Evolutionary conservation across 1,284 basidiomycete genomes (phyloP).

Genomic region (Trichosporon faecale): DNA sequence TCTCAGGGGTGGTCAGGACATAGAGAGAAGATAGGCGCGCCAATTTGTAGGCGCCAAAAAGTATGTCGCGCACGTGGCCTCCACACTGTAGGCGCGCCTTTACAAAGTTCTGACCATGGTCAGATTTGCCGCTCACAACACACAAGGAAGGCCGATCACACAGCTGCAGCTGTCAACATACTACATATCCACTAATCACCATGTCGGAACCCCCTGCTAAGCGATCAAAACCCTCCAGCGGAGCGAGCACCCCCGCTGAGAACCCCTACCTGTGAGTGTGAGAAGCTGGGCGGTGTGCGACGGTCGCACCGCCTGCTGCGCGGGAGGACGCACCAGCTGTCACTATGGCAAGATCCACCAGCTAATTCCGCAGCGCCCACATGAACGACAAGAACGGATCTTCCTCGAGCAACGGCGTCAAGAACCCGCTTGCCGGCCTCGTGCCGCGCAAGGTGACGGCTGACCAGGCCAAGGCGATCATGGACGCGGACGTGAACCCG

Average conservation of each 20-base stretch:
- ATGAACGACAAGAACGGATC: conserved; percentile 17
- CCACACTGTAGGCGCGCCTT: background rate
- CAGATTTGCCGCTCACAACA: conserved; percentile 8
- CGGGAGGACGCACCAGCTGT: no score
- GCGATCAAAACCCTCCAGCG: conserved; percentile 36
- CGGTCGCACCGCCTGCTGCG: no score
- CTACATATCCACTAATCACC: background rate
- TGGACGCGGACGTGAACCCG: conserved; percentile 81
- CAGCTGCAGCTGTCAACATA: background rate
- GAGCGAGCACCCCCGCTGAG: conserved; percentile 29
- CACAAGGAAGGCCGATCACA: background rate
- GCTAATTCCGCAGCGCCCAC: conserved; percentile 32
- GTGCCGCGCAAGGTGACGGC: conserved; percentile 72
- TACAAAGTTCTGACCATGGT: conserved; percentile 4
- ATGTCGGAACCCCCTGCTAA: conserved; percentile 45
- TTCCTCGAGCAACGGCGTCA: conserved; percentile 12
- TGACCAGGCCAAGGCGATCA: conserved; percentile 66
- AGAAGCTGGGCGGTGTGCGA: no score
- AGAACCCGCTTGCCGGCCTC: conserved; percentile 69
- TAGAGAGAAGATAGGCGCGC: no score
- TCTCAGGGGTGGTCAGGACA: no score
- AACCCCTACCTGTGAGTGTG: conserved; percentile 46
- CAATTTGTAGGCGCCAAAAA: no score
- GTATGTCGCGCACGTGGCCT: background rate
- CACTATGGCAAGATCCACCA: no score